Percentiles rank a stretch among this genome's conserved stretches.
Evolutionary conservation across 306 rosid species (phyloP).

Genomic region (Chamaecrista fasciculata): DNA sequence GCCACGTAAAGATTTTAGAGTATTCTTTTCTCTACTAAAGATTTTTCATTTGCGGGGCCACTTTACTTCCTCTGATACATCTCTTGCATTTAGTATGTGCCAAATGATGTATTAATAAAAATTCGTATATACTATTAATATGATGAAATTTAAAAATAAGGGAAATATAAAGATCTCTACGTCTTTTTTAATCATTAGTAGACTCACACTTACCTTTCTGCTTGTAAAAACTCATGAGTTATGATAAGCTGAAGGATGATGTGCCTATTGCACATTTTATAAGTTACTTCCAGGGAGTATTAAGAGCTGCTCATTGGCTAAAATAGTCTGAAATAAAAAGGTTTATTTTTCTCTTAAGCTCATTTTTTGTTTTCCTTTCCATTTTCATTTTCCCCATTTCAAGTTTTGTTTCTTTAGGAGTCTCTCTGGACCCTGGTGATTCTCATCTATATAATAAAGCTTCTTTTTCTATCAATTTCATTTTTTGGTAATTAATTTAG

Average conservation of each 20-base stretch:
- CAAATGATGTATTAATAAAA: neutral
- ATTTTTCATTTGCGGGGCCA: neutral
- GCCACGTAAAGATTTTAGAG: neutral
- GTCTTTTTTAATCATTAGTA: neutral
- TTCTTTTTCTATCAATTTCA: neutral
- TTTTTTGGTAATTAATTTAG: neutral
- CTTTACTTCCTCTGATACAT: neutral
- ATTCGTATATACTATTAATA: neutral
- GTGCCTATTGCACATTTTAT: conserved; percentile 4
- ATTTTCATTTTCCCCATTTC: neutral
- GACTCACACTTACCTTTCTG: neutral
- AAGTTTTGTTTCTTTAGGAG: neutral
- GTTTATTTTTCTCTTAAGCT: neutral
- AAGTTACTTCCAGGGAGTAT: neutral
- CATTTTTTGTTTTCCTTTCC: neutral
- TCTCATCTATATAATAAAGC: neutral
- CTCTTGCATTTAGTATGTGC: neutral
- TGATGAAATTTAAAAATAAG: neutral
- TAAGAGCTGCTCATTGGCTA: conserved; percentile 4
- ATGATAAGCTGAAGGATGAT: conserved; percentile 13
- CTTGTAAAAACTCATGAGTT: neutral
- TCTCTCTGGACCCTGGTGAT: neutral
- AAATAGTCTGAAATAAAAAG: conserved; percentile 2
- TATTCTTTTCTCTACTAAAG: neutral
- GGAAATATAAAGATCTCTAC: neutral